Base-by-base conservation (phyloP, 768 basidiomycete genomes). In the Pleurotus salmoneostramineus region DNA sequence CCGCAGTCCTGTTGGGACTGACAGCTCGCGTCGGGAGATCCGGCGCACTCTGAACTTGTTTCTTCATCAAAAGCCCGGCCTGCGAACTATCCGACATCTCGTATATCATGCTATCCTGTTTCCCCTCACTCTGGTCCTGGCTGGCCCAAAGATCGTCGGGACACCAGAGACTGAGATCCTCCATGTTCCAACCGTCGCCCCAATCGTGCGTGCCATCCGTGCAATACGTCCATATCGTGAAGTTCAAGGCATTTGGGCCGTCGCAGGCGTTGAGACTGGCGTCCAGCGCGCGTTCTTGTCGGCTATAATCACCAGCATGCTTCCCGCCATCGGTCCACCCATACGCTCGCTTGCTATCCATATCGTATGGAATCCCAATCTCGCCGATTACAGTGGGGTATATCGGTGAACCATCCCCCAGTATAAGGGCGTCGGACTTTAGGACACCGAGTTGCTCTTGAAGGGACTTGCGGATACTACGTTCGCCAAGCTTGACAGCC, bases 121-220 rank as follows among this genome's bases (percentile, higher is more conserved):
- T 43, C 33, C 58, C 46, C n/a, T 64, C 62, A 40, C 63, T 62
- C 45, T 65, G 45, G 43, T 64, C 52, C 40, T 43, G 40, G 7
- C 43, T 40, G 50, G 52, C 60, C 63, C 45, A 60, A 59, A 85
- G 60, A 68, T 98, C 95, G 62, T 94, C 91, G 3, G 70, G 62
- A 63, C 87, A 88, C 91, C 91, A 98, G 11, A 98, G 61, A 62
- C 91, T 93, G 58, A 98, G 69, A 73, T 98, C 96, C 73, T 99
- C 96, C 72, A 91, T 83, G 69, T 98, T 95, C 96, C 95, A 99
- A 0, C 87, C 87, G 71, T 99, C 96, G 11, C 96, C 94, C 92
- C 91, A 97, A 66, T 83, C 75, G 66, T 98, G 93, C 27, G 77
- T 78, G 66, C 87, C 87, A 63, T 96, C 91, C 0, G 89, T 76